phyloP scores from a whole-genome alignment of 257 asterid genomes.

The Coffea canephora region DNA sequence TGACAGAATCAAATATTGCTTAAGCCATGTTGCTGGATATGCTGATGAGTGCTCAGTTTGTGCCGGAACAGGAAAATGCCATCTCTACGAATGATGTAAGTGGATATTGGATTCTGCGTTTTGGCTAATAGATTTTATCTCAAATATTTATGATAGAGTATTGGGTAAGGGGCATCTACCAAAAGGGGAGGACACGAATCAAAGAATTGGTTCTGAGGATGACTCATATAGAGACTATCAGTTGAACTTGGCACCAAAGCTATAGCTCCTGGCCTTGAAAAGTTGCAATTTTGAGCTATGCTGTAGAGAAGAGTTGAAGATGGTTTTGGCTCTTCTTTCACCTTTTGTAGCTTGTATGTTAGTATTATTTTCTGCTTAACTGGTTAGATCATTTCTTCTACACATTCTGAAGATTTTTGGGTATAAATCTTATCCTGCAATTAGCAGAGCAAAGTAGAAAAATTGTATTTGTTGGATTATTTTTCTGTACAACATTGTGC shows the following conservation, averaged over 20 bases:
- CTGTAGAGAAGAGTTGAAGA: neutral
- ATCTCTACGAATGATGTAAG: conserved; percentile 33
- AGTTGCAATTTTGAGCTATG: neutral
- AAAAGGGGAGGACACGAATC: neutral
- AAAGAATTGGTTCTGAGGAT: neutral
- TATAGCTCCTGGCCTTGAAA: neutral
- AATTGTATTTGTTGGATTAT: neutral
- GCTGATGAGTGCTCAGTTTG: conserved; percentile 88
- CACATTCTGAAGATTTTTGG: neutral
- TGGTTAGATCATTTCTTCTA: neutral
- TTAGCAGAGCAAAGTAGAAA: neutral
- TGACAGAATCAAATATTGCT: conserved; percentile 80
- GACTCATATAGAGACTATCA: neutral
- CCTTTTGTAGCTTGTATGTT: neutral
- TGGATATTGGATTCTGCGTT: neutral
- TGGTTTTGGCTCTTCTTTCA: neutral
- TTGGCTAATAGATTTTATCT: neutral
- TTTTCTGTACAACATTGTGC: neutral
- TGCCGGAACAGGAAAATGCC: conserved; percentile 89
- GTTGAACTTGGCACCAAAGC: neutral
- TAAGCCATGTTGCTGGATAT: conserved; percentile 81
- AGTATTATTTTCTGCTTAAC: neutral
- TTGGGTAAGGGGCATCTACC: neutral
- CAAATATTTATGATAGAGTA: neutral
- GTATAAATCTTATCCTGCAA: neutral